Evolutionary conservation across 495 filamentous ascomycete genomes (phyloP).

Genomic region (Xylaria telfairii): DNA sequence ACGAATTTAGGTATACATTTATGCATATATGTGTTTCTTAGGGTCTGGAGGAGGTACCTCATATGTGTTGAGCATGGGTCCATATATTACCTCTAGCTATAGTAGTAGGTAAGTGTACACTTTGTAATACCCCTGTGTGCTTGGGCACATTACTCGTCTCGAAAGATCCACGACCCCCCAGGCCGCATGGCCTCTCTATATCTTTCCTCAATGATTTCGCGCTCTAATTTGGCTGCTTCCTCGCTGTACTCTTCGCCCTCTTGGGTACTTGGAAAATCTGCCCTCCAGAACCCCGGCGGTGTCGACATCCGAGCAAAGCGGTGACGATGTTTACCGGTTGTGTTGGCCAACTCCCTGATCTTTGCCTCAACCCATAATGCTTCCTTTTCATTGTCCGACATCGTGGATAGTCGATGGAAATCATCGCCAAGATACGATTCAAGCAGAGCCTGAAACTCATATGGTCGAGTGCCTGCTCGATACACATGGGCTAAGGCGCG

Average conservation of each 20-base stretch:
- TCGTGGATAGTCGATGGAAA: slow-evolving; percentile 47
- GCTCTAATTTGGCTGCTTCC: slow-evolving; percentile 64
- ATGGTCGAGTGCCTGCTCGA: slow-evolving; percentile 39
- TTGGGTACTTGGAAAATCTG: slow-evolving; percentile 86
- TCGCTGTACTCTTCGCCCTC: slow-evolving; percentile 68
- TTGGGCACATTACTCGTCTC: slow-evolving; percentile 66
- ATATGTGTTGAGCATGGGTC: background rate
- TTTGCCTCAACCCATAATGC: slow-evolving; percentile 71
- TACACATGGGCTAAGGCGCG: slow-evolving; percentile 64
- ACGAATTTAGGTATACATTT: no score
- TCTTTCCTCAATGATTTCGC: slow-evolving; percentile 71
- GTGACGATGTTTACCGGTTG: slow-evolving; percentile 77
- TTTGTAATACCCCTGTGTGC: background rate
- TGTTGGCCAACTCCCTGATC: slow-evolving; percentile 69
- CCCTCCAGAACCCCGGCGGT: slow-evolving; percentile 89
- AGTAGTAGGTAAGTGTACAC: no score
- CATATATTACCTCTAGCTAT: background rate
- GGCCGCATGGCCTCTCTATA: slow-evolving; percentile 81
- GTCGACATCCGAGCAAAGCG: slow-evolving; percentile 70
- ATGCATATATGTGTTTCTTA: no score
- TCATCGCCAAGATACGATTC: slow-evolving; percentile 72
- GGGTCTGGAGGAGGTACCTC: no score
- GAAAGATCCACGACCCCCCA: slow-evolving; percentile 77
- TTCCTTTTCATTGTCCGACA: slow-evolving; percentile 59
- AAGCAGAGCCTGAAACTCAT: slow-evolving; percentile 62